Evolutionary conservation across 169 alveolate genomes (phyloP).

Genomic region (Plasmodium berghei): DNA sequence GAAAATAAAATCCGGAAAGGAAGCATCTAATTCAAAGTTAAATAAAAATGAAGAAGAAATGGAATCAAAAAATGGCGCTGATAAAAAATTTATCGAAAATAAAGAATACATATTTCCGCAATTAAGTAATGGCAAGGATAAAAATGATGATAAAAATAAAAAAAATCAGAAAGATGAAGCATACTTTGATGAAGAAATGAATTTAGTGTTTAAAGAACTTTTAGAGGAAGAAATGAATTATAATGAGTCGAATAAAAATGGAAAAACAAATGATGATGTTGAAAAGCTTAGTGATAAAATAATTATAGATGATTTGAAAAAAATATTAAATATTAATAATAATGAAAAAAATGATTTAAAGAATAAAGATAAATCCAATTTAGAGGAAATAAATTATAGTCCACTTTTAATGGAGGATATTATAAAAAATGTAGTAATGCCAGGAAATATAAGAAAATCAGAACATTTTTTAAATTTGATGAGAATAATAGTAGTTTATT

Average conservation of each 20-base stretch:
- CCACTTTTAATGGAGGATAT: slow-evolving; percentile 90
- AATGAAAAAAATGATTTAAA: background rate
- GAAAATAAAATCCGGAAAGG: slow-evolving; percentile 12
- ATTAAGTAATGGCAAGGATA: background rate
- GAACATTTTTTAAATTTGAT: slow-evolving; percentile 93
- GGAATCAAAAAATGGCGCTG: background rate
- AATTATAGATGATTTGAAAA: slow-evolving; percentile 18
- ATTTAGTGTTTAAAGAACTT: background rate
- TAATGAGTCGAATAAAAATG: background rate
- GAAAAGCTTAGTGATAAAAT: background rate
- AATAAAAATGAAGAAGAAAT: background rate
- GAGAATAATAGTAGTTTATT: slow-evolving; percentile 92
- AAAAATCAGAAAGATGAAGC: background rate
- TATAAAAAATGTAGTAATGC: slow-evolving; percentile 86
- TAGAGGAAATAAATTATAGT: slow-evolving; percentile 82
- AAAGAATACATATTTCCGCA: background rate
- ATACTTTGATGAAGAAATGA: background rate
- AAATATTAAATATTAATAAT: background rate
- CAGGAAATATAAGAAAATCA: slow-evolving; percentile 95
- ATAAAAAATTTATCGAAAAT: background rate
- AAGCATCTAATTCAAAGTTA: background rate
- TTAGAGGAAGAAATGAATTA: background rate
- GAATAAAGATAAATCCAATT: slow-evolving; percentile 23
- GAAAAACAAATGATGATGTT: background rate
- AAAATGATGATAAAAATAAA: background rate